Percentiles rank a stretch among this genome's conserved stretches.
These are phyloP conservation scores for Parmelia sp. DNA, from an alignment of 495 filamentous ascomycete genomes.

Conservation along the genomic window DNA sequence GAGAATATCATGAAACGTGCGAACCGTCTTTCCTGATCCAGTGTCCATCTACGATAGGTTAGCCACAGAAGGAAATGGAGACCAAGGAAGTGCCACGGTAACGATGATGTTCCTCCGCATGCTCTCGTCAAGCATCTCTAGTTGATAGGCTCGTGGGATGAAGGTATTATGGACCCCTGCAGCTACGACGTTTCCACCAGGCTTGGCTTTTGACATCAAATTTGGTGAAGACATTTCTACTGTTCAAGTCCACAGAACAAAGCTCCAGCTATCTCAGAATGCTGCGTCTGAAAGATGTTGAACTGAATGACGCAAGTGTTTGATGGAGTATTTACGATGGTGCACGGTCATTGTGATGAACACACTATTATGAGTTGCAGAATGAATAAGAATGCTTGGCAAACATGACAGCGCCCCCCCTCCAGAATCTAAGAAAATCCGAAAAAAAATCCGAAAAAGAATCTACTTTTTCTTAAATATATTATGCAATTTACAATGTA, in stretches of 20 bases:
- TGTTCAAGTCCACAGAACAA: neutral
- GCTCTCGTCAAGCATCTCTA: slow-evolving; percentile 86
- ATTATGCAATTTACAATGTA: too few relatives aligned
- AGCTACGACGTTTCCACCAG: neutral
- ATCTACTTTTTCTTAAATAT: too few relatives aligned
- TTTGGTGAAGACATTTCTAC: neutral
- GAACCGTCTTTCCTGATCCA: slow-evolving; percentile 74
- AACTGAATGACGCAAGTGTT: neutral
- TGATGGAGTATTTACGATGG: neutral
- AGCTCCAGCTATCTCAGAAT: neutral
- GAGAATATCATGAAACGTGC: too few relatives aligned
- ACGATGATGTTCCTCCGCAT: slow-evolving; percentile 57
- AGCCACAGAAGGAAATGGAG: neutral
- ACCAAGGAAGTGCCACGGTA: slow-evolving; percentile 45
- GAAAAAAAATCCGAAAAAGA: too few relatives aligned
- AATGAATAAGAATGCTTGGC: too few relatives aligned
- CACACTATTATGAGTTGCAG: too few relatives aligned
- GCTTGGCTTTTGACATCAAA: neutral
- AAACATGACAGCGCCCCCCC: too few relatives aligned
- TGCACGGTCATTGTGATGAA: neutral
- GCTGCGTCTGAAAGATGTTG: neutral
- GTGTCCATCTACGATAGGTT: slow-evolving; percentile 70
- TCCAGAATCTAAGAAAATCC: too few relatives aligned
- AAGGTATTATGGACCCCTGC: neutral
- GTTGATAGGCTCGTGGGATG: slow-evolving; percentile 59